These are phyloP conservation scores for Cordyceps militaris DNA, from an alignment of 2,329 filamentous ascomycete genomes.

Conservation along the genomic window DNA sequence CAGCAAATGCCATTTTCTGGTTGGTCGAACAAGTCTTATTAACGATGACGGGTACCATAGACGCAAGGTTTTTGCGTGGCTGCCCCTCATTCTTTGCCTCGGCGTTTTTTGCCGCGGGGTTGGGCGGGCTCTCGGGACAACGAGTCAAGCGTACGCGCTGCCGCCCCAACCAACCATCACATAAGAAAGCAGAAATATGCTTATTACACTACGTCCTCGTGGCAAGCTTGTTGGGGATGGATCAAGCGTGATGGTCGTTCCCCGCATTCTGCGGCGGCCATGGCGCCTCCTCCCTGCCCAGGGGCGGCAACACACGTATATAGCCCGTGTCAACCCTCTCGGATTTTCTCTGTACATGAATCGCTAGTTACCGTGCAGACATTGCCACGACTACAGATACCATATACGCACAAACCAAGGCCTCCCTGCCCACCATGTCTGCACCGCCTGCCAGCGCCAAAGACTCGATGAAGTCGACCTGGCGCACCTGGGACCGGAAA, in stretches of 20 bases:
- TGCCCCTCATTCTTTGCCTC: neutral
- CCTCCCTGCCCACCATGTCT: constrained; percentile 1
- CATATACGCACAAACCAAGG: neutral
- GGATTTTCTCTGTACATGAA: too few relatives aligned
- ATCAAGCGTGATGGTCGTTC: neutral
- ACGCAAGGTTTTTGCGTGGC: too few relatives aligned
- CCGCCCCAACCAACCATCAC: constrained; percentile 4
- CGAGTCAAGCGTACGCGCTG: constrained; percentile 2
- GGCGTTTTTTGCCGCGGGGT: neutral
- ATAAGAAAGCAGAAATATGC: neutral
- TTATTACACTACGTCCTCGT: neutral
- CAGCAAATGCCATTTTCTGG: neutral
- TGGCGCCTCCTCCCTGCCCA: neutral
- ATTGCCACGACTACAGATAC: neutral
- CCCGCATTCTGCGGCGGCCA: constrained; percentile 1
- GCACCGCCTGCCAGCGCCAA: constrained; percentile 13
- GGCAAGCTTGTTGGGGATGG: neutral
- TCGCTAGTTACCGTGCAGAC: neutral
- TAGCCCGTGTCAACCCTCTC: neutral
- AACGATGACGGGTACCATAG: neutral
- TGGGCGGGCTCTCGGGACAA: constrained; percentile 11
- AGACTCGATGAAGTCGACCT: constrained; percentile 32
- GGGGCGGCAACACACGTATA: neutral
- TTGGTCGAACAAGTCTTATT: neutral
- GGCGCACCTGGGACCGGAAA: constrained; percentile 21